Evolutionary conservation across 164 flowering plant species (phyloP), one percentile per base, ranked within the genome.

Genomic region (Nymphaea colorata): DNA sequence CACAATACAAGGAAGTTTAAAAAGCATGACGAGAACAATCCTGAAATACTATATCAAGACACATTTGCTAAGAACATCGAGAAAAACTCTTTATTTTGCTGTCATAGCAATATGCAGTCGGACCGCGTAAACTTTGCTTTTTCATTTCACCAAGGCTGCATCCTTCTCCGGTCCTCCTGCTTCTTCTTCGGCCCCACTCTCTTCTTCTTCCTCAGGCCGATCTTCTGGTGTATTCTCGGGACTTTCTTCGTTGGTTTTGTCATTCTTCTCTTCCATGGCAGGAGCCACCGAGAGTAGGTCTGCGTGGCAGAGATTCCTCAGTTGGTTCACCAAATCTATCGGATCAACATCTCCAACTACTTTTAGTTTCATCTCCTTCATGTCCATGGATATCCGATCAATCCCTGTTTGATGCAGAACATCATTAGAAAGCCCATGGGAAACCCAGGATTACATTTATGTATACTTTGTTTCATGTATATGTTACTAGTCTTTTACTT

Each of bases 281-380:
- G 88, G 89, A 12, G 89, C 90, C 2, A 87, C 84, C 0, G 89
- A 61, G 6, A 86, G 15, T 41, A 87, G 78, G 4, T 82, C 81
- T 0, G 88, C 59, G 69, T 69, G 76, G 85, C 92, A 83, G 0
- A 42, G 6, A 65, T 86, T 85, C 53, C 82, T 69, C 53, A 87
- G 47, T 70, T 82, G 87, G 70, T 74, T 59, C 51, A 84, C 88
- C 18, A 87, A 78, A 14, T 55, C 66, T 4, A 88, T 85, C 0
- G 98, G 91, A 75, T 93, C 96, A 0, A 85, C 90, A 2, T 78
- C 74, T 60, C 98, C 98, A 1, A 85, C 79, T 70, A 88, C 85
- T 0, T 90, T 88, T 47, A 93, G 42, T 65, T 83, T 90, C 84
- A 73, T 76, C 42, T 75, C 88, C 70, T 93, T 90, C 87, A 86